phyloP scores from a whole-genome alignment of 202 grass and related monocot genomes.

The Schoenoplectus tabernaemontani region DNA sequence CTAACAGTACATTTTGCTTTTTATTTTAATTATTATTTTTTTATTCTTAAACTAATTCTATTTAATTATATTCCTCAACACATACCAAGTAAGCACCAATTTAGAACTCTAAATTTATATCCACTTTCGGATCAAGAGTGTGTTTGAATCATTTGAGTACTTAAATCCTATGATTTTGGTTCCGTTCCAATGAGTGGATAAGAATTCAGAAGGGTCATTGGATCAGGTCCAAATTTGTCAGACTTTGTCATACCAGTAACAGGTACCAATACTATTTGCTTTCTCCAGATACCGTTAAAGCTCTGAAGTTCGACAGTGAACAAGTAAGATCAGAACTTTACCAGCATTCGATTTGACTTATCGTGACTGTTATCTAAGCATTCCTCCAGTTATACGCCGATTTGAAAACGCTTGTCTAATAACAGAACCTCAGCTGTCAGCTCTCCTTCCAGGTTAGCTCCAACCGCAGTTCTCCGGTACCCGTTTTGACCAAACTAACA shows the following conservation, averaged over 20 bases:
- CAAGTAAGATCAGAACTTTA: not conserved
- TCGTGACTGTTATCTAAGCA: not conserved
- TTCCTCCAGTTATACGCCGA: not conserved
- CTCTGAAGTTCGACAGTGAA: too few relatives aligned
- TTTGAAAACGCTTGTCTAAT: not conserved
- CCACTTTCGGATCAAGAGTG: not conserved
- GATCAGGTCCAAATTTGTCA: not conserved
- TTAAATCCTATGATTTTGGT: not conserved
- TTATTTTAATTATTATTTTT: too few relatives aligned
- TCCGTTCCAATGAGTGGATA: not conserved
- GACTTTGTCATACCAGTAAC: not conserved
- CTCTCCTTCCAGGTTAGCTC: slow-evolving; percentile 24
- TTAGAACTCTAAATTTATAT: not conserved
- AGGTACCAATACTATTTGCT: not conserved
- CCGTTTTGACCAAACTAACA: slow-evolving; percentile 39
- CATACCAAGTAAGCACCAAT: too few relatives aligned
- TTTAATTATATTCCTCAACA: too few relatives aligned
- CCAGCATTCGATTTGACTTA: not conserved
- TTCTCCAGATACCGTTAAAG: too few relatives aligned
- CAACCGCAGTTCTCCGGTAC: slow-evolving; percentile 37
- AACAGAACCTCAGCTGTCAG: slow-evolving; percentile 29
- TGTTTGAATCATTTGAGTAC: not conserved
- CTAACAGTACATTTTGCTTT: too few relatives aligned
- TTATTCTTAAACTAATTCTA: too few relatives aligned
- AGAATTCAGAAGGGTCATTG: not conserved